phyloP scores from a whole-genome alignment of 164 flowering plant genomes.

The Magnolia officinalis region DNA sequence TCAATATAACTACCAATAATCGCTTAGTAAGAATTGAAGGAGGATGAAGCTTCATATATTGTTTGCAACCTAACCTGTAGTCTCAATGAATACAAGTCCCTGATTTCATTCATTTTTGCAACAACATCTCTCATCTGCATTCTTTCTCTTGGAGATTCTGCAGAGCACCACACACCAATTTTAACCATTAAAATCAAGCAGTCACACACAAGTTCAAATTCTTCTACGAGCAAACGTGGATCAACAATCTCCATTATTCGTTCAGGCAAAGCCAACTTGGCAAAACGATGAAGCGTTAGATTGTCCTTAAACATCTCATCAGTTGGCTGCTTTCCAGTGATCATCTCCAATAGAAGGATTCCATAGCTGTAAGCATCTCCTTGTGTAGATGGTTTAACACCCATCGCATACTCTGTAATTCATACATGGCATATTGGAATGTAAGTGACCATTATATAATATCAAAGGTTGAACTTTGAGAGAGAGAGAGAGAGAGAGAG shows the following conservation, averaged over 20 bases:
- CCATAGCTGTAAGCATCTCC: conserved; percentile 18
- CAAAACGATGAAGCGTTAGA: conserved; percentile 18
- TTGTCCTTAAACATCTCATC: conserved; percentile 22
- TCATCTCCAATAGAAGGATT: conserved; percentile 15
- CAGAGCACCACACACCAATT: background rate
- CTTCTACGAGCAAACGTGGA: conserved; percentile 13
- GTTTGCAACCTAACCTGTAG: no score
- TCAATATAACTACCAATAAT: no score
- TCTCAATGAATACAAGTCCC: background rate
- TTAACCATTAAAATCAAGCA: background rate
- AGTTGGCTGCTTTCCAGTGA: conserved; percentile 10
- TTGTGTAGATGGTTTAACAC: conserved; percentile 9
- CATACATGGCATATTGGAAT: background rate
- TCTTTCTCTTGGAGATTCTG: background rate
- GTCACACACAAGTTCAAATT: background rate
- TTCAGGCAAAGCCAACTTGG: conserved; percentile 21
- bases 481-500: background rate
- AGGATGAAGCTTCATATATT: no score
- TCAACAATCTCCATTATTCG: conserved; percentile 28
- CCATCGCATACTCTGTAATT: conserved; percentile 16
- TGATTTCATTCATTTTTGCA: background rate
- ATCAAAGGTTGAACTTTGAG: background rate
- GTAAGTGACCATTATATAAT: background rate
- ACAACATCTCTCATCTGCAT: conserved; percentile 1
- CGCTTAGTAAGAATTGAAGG: no score